Conservation (phyloP, 2,329 filamentous ascomycete species). For the Cordyceps sp. region DNA sequence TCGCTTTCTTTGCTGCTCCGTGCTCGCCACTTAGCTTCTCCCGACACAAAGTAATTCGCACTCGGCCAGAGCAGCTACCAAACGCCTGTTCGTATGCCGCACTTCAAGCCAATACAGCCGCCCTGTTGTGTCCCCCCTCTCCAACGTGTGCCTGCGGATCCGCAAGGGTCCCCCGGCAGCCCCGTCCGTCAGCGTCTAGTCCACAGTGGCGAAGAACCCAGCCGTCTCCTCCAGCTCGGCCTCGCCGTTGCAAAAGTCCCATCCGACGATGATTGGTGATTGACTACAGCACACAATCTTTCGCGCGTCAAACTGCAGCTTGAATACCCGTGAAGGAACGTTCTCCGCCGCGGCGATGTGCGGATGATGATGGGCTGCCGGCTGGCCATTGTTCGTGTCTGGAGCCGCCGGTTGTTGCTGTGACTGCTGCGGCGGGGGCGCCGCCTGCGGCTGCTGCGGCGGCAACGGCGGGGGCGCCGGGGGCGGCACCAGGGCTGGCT, state of each 20-base stretch:
- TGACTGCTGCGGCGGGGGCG: background rate
- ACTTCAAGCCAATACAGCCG: too few species aligned
- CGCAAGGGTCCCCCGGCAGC: background rate
- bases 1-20: too few species aligned
- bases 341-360: slow-evolving; percentile 29
- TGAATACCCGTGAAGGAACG: slow-evolving; percentile 60
- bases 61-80: too few species aligned
- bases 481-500: slow-evolving; percentile 6
- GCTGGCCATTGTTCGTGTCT: slow-evolving; percentile 3
- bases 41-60: too few species aligned
- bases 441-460: slow-evolving; percentile 1
- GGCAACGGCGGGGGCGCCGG: too few species aligned
- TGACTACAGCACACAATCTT: slow-evolving; percentile 92
- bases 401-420: too few species aligned
- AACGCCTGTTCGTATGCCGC: too few species aligned
- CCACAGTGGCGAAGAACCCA: slow-evolving; percentile 56
- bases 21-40: too few species aligned
- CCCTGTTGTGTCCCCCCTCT: too few species aligned
- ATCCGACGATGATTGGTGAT: slow-evolving; percentile 80
- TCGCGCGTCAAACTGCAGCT: slow-evolving; percentile 86
- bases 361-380: slow-evolving; percentile 23
- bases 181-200: slow-evolving; percentile 7
- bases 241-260: slow-evolving; percentile 92
- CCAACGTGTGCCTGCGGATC: too few species aligned
- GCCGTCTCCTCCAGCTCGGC: slow-evolving; percentile 61